Conservation (phyloP, 257 asterid genomes). For the Solanum verrucosum region DNA sequence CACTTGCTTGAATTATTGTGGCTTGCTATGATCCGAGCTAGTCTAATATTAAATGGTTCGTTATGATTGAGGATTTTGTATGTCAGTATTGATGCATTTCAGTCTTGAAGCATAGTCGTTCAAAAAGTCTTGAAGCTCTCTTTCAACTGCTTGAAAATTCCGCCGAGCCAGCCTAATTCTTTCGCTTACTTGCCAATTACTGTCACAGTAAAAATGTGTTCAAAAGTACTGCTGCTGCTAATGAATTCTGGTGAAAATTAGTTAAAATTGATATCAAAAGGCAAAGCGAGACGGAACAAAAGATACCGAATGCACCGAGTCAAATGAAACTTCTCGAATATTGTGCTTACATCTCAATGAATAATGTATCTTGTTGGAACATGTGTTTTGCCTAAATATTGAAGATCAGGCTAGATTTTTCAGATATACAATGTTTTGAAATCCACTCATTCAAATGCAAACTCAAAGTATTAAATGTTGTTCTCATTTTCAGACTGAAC, state of each 20-base stretch:
- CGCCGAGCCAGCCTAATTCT: not conserved
- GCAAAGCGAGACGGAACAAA: not conserved
- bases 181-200: not conserved
- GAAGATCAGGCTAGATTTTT: not conserved
- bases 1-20: not conserved
- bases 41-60: not conserved
- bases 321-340: not conserved
- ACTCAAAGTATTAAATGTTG: slow-evolving; percentile 2
- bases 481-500: slow-evolving; percentile 54
- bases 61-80: not conserved
- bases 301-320: not conserved
- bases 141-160: not conserved
- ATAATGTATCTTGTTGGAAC: not conserved
- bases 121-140: not conserved
- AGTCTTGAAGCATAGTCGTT: not conserved
- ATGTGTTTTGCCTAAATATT: not conserved
- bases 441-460: not conserved
- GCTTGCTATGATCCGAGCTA: not conserved
- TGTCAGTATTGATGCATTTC: not conserved
- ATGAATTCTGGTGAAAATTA: not conserved
- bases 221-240: not conserved
- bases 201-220: not conserved
- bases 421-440: not conserved
- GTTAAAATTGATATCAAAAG: not conserved
- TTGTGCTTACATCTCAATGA: not conserved